Percentiles rank a stretch among this genome's conserved stretches.
phyloP scores from a whole-genome alignment of 805 yeast genomes.

The Lipomyces yamanashiensis region DNA sequence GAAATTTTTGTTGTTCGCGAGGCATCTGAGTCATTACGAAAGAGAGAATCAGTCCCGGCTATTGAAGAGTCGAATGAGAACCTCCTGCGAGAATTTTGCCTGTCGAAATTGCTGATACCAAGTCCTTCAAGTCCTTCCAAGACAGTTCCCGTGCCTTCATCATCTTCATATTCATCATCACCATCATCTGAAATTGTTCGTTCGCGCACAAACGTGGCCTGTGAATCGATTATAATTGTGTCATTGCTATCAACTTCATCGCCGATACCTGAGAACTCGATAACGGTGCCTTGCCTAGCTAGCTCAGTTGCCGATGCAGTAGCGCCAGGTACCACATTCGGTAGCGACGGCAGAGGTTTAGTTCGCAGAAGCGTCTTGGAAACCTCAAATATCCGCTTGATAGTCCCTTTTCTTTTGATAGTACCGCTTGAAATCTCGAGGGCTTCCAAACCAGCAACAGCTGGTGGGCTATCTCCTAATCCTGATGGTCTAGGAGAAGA shows the following conservation, averaged over 20 bases:
- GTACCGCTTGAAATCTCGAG: background rate
- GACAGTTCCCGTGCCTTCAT: background rate
- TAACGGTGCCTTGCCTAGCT: constrained; percentile 11
- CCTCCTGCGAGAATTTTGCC: constrained; percentile 11
- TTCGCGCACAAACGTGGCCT: background rate
- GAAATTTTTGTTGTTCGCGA: constrained; percentile 17
- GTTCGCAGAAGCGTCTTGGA: constrained; percentile 14
- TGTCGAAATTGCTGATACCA: background rate
- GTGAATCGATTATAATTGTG: background rate
- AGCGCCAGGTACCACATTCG: background rate
- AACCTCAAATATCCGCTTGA: constrained; percentile 15
- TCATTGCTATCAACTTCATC: background rate
- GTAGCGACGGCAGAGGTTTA: constrained; percentile 17
- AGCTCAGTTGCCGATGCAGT: background rate
- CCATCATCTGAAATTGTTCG: background rate
- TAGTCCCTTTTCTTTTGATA: constrained; percentile 3
- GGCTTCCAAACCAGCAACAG: background rate
- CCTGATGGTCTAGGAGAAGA: background rate
- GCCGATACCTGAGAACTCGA: background rate
- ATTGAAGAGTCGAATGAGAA: constrained; percentile 28
- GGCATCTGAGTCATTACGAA: constrained; percentile 23
- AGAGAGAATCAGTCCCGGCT: constrained; percentile 17
- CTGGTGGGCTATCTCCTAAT: background rate
- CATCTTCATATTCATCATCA: background rate
- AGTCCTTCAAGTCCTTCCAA: background rate